A percentile compares a stretch with the other conserved stretches of the same genome.
Conservation (phyloP, 495 filamentous ascomycete genomes). For the Pyrenula massariospora region DNA sequence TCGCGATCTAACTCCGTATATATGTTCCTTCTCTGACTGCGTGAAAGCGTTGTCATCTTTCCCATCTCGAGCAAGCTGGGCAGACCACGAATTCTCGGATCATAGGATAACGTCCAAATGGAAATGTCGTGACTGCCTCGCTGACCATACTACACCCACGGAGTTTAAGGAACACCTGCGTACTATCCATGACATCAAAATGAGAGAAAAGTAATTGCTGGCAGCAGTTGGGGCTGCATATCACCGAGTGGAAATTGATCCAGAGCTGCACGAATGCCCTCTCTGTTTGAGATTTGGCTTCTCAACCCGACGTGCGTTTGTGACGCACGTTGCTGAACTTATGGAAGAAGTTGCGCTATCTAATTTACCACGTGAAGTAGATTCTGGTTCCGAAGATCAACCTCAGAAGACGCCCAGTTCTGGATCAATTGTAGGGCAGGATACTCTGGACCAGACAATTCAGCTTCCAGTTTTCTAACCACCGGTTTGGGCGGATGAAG, state of each 20-base stretch:
- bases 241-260: neutral
- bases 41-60: constrained; percentile 11
- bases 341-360: constrained; percentile 12
- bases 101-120: constrained; percentile 8
- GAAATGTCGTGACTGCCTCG: neutral
- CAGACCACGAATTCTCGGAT: constrained; percentile 15
- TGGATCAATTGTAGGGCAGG: too few species aligned
- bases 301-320: constrained; percentile 4
- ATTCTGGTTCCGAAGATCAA: constrained; percentile 3
- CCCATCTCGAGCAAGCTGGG: constrained; percentile 11
- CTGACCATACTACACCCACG: neutral
- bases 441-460: too few species aligned
- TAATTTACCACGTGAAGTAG: constrained; percentile 2
- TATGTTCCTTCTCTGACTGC: constrained; percentile 18
- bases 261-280: constrained; percentile 1
- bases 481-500: too few species aligned
- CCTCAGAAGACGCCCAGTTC: too few species aligned
- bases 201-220: neutral
- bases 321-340: constrained; percentile 7
- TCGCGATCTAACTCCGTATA: constrained; percentile 19
- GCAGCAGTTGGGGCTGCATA: neutral
- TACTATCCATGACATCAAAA: neutral
- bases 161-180: constrained; percentile 5
- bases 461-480: too few species aligned
- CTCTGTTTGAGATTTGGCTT: constrained; percentile 3